Base-by-base conservation (phyloP, 2,329 filamentous ascomycete genomes). In the Aspergillus uvarum region DNA sequence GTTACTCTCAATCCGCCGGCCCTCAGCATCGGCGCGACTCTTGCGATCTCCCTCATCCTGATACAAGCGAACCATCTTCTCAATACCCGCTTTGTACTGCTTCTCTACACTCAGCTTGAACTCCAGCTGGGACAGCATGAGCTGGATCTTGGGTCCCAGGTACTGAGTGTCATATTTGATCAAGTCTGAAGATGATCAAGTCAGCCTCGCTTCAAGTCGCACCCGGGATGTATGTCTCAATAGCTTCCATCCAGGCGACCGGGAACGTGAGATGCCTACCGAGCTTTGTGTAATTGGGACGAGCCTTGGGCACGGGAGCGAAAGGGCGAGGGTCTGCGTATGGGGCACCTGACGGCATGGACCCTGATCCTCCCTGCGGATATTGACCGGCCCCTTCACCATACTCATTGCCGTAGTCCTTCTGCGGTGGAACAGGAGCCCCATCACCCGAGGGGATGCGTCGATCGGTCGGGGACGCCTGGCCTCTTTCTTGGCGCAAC, bases 61-160 rank as follows among this genome's bases (percentile, higher is more conserved):
- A 74, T 99, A 99, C 38, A 99, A 83, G 75, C 95, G 92, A 51
- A 97, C 91, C 95, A 99, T 98, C 81, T 99, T 99, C 78, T 99
- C 95, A 68, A 99, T 95, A 63, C 95, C 95, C 72, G 96, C 96
- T 67, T 98, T 92, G 78, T 99, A 99, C 79, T 99, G 95, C 75
- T 97, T 96, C 76, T 99, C 95, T 29, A 99, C 95, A 67, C 95
- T 96, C 63, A 99, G 85, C 81, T 99, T 99, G 82, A 99, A 99
- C 77, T 98, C 92, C 65, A 99, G 89, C 77, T 99, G 95, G 51
- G 95, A 96, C 72, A 99, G 82, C 95, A 99, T 99, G 72, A 98
- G 90, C 80, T 99, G 95, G 72, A 99, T 99, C 68, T 96, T 92
- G 62, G 95, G 94, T 35, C 95, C 95, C 63, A 99, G 88, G 75